Percentiles rank a stretch among this genome's conserved stretches.
Evolutionary conservation across 2,329 filamentous ascomycete genomes (phyloP).

Genomic region (Colletotrichum camelliae): DNA sequence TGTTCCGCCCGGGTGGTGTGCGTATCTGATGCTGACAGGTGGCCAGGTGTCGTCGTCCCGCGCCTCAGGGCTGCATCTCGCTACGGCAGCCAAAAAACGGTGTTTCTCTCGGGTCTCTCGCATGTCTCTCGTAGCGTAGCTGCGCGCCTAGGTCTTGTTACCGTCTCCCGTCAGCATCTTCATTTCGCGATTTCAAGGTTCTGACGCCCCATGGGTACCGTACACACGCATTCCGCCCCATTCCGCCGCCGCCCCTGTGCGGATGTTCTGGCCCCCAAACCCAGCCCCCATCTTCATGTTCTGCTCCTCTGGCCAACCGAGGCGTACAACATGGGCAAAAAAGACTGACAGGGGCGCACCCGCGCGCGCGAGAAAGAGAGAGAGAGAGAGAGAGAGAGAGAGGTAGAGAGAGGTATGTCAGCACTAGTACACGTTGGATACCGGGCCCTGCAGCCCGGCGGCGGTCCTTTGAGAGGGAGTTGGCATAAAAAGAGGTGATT

Average conservation of each 20-base stretch:
- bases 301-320: background rate
- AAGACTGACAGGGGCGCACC: background rate
- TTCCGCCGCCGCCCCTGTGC: background rate
- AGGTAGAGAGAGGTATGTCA: slow-evolving; percentile 2
- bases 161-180: background rate
- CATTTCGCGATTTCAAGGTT: background rate
- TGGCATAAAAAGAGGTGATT: background rate
- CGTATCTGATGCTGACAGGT: background rate
- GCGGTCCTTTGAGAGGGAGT: background rate
- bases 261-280: background rate
- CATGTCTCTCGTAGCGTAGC: background rate
- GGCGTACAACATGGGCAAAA: background rate
- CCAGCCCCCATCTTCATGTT: background rate
- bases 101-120: background rate
- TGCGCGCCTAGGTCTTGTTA: background rate
- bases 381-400: background rate
- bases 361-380: background rate
- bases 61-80: background rate
- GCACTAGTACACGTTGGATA: slow-evolving; percentile 14
- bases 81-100: background rate
- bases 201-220: background rate
- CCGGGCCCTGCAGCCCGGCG: background rate
- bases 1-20: background rate
- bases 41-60: background rate
- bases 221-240: background rate